Percentiles rank a stretch among this genome's conserved stretches.
phyloP scores from a whole-genome alignment of 2,329 filamentous ascomycete genomes.

The Phyllosticta capitalensis region DNA sequence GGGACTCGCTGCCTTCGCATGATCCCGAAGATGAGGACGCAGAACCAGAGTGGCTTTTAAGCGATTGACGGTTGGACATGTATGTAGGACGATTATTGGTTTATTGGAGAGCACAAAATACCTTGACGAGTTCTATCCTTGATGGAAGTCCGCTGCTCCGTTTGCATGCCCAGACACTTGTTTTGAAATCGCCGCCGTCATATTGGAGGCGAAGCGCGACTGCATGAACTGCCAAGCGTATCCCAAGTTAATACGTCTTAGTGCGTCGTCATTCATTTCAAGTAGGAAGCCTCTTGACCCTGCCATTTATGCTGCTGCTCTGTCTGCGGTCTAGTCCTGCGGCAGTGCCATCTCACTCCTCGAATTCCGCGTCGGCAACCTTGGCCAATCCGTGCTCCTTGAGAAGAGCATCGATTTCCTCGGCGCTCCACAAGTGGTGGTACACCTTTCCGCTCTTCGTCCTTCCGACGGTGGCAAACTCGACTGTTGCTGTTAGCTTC shows the following conservation, averaged over 20 bases:
- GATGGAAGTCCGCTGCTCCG: neutral
- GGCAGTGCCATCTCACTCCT: conserved; percentile 12
- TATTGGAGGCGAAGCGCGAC: conserved; percentile 1
- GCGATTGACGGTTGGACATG: conserved; percentile 1
- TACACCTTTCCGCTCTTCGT: conserved; percentile 95
- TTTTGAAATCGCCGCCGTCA: conserved; percentile 1
- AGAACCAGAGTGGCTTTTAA: conserved; percentile 51
- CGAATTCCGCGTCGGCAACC: conserved; percentile 25
- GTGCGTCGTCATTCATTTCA: neutral
- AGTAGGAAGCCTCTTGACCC: neutral
- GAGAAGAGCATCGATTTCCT: conserved; percentile 88
- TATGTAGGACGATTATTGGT: neutral
- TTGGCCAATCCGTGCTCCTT: conserved; percentile 95
- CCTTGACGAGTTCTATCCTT: neutral
- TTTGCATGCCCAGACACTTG: neutral
- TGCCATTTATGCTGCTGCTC: neutral
- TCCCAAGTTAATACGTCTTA: neutral
- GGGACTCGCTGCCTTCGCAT: conserved; percentile 46
- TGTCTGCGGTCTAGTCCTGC: conserved; percentile 14
- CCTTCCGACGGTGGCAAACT: conserved; percentile 95
- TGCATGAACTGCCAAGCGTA: neutral
- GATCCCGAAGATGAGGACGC: conserved; percentile 58
- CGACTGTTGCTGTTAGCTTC: conserved; percentile 49
- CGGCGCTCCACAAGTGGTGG: conserved; percentile 92
- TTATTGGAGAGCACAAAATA: neutral